Conservation (phyloP, 768 basidiomycete species). For the Russula vinacea region DNA sequence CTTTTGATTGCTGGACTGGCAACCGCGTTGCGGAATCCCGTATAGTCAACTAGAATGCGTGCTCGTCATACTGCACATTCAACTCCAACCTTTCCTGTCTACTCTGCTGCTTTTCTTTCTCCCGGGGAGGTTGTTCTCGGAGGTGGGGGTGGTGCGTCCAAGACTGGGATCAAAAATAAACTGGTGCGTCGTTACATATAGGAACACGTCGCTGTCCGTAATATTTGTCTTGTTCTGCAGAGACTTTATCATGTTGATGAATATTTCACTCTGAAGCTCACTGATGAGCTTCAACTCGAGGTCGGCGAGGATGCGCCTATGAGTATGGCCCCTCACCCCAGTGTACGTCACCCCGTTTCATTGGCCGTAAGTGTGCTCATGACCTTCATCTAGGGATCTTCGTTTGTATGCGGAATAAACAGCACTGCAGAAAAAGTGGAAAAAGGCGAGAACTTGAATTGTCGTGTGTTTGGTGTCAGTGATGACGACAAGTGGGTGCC, state of each 20-base stretch:
- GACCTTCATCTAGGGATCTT: conserved; percentile 41
- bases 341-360: conserved; percentile 43
- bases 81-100: conserved; percentile 84
- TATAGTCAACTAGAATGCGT: conserved; percentile 51
- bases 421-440: conserved; percentile 60
- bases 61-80: conserved; percentile 73
- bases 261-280: conserved; percentile 50
- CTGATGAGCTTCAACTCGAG: conserved; percentile 72
- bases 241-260: conserved; percentile 62
- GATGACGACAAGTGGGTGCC: conserved; percentile 53
- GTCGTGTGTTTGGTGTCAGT: conserved; percentile 61
- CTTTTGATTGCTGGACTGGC: neutral
- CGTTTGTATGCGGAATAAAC: conserved; percentile 83
- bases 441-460: conserved; percentile 77
- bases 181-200: conserved; percentile 51
- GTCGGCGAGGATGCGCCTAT: conserved; percentile 92
- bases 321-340: conserved; percentile 74
- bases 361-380: neutral
- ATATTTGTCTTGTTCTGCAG: conserved; percentile 40
- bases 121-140: conserved; percentile 74
- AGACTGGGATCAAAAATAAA: conserved; percentile 92
- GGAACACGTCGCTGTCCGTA: neutral
- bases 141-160: conserved; percentile 84
- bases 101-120: conserved; percentile 76
- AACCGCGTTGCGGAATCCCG: neutral